phyloP scores from a whole-genome alignment of 352 stramenopile species.

The Pythium guiyangense region DNA sequence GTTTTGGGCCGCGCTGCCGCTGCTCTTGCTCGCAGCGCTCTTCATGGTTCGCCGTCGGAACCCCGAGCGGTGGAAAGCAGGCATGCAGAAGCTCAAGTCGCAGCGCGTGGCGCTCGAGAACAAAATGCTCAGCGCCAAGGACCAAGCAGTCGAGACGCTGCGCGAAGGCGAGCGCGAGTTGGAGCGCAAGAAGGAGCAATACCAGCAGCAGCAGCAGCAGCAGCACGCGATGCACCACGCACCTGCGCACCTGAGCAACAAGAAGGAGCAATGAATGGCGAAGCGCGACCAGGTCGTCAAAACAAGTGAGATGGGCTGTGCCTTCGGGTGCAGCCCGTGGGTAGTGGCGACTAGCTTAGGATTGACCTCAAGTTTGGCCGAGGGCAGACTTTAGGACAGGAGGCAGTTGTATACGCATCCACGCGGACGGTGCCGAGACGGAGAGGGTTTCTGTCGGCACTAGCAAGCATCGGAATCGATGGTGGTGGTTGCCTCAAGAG shows the following conservation, averaged over 20 bases:
- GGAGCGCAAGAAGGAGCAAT: slow-evolving; percentile 29
- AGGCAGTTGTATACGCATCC: too few species aligned
- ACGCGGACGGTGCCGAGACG: too few species aligned
- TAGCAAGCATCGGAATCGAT: too few species aligned
- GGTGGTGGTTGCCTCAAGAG: too few species aligned
- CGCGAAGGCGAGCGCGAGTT: slow-evolving; percentile 26
- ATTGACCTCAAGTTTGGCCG: too few species aligned
- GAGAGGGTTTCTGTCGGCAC: too few species aligned
- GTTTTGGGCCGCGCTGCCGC: slow-evolving; percentile 36
- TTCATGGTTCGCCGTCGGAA: slow-evolving; percentile 52
- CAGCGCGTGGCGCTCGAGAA: slow-evolving; percentile 40
- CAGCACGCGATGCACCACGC: too few species aligned
- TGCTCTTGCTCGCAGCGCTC: slow-evolving; percentile 27
- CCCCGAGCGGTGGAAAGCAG: slow-evolving; percentile 58
- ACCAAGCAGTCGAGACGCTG: slow-evolving; percentile 27
- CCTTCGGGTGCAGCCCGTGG: too few species aligned
- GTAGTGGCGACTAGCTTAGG: too few species aligned
- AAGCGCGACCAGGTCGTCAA: too few species aligned
- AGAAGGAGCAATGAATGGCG: slow-evolving; percentile 1
- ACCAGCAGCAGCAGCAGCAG: background rate
- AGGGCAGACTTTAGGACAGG: too few species aligned
- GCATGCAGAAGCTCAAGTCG: slow-evolving; percentile 43
- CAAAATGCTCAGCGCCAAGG: slow-evolving; percentile 40
- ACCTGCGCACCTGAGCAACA: background rate
- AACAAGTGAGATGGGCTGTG: too few species aligned